Base-by-base conservation (phyloP, 2,329 filamentous ascomycete genomes). In the Hymenoscyphus scutula region DNA sequence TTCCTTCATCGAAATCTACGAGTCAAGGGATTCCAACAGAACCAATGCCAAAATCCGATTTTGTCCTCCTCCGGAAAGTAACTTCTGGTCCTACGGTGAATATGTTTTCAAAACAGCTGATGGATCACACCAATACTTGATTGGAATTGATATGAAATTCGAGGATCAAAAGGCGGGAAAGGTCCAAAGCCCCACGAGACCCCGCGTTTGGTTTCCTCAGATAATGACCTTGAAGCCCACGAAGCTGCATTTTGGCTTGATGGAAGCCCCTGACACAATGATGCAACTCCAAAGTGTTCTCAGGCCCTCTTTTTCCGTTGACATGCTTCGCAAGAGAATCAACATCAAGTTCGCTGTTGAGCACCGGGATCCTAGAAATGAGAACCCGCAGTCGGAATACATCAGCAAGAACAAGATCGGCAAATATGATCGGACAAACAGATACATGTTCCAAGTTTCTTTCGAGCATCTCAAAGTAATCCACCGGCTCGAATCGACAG, bases 181-280 rank as follows among this genome's bases (percentile, higher is more conserved):
- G 29, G 66, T 76, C 11, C 65, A 68, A 34, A 77, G 75, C 61
- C 74, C 74, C 5, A 66, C 74, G 29, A 71, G 70, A 56, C 67
- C 70, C n/a, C 65, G 67, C 6, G 62, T 73, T 6, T 72, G 60
- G 4, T 76, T 77, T 53, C 74, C 75, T 1, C 63, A 71, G 25
- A 71, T 70, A 23, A 74, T 83, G 73, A 77, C 71, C 17, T 65
- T 86, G 1, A 69, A 73, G 1, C 77, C 82, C 2, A 68, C 72
- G 1, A 77, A 76, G 0, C 70, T 92, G 1, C 81, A 85, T 19
- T 89, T 92, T 67, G 89, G 90, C 0, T 77, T 85, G 48, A 80
- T 86, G 75, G 68, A 81, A 1, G 75, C 80, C 1, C 80, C 83
- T 4, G 77, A 75, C 2, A 77, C 78, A 0, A 85, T 92, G 80